phyloP scores from a whole-genome alignment of 2,329 filamentous ascomycete species.

The Verticillium klebahnii region DNA sequence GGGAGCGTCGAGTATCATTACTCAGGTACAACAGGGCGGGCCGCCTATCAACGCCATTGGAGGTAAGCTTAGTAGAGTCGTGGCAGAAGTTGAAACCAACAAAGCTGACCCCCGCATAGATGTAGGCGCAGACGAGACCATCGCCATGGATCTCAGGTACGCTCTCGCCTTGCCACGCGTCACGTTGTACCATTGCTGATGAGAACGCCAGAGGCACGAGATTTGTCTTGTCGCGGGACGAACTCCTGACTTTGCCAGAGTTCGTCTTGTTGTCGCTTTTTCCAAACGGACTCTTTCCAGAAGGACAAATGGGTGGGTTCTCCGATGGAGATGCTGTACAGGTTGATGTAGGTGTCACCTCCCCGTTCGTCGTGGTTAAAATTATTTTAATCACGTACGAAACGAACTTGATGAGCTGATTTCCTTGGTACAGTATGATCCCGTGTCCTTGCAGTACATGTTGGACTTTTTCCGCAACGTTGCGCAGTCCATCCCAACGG shows the following conservation, averaged over 20 bases:
- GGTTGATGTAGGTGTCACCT: conserved; percentile 76
- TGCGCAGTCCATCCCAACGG: conserved; percentile 87
- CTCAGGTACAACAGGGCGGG: conserved; percentile 93
- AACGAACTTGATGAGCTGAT: neutral
- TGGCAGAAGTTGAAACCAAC: neutral
- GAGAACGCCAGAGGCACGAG: conserved; percentile 66
- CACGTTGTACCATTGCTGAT: conserved; percentile 21
- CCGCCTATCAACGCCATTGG: conserved; percentile 85
- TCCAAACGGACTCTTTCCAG: conserved; percentile 94
- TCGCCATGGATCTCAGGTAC: conserved; percentile 90
- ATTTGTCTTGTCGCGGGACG: conserved; percentile 91
- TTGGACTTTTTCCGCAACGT: conserved; percentile 96
- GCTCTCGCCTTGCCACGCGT: conserved; percentile 15
- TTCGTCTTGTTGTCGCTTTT: conserved; percentile 97
- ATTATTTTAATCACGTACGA: neutral
- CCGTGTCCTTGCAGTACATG: conserved; percentile 96
- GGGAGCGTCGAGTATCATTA: conserved; percentile 97
- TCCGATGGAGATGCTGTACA: conserved; percentile 92
- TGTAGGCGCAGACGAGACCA: conserved; percentile 87
- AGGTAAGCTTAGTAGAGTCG: conserved; percentile 48
- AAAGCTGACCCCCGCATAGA: conserved; percentile 36
- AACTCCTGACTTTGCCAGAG: conserved; percentile 90
- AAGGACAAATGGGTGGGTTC: conserved; percentile 88
- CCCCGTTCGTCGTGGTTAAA: neutral
- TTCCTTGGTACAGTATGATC: conserved; percentile 71